Percentiles rank a stretch among this genome's conserved stretches.
These are phyloP conservation scores for Gastrodia elata DNA, from an alignment of 106 monocot genomes.

Conservation along the genomic window DNA sequence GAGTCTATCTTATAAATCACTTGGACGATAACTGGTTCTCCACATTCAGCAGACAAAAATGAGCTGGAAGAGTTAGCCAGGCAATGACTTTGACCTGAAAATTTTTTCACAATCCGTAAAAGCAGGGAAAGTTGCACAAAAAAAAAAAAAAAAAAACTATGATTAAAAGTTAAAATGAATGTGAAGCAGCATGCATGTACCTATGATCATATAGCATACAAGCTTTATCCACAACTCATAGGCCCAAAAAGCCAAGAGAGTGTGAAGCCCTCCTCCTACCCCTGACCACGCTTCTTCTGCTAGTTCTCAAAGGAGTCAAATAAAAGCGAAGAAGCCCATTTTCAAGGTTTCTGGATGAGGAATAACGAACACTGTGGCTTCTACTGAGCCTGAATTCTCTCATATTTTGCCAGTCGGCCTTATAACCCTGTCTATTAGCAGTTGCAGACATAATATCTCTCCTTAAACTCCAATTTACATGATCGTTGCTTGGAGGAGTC, in stretches of 20 bases:
- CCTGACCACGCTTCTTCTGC: constrained; percentile 40
- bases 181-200: background rate
- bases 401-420: constrained; percentile 33
- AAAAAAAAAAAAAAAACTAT: background rate
- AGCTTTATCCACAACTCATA: constrained; percentile 11
- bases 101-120: background rate
- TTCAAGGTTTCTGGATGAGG: constrained; percentile 68
- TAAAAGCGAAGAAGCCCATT: constrained; percentile 91
- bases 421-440: constrained; percentile 19
- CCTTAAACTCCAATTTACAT: constrained; percentile 16
- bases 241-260: constrained; percentile 62
- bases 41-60: background rate
- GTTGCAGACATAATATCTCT: constrained; percentile 17
- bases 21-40: background rate
- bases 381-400: constrained; percentile 46
- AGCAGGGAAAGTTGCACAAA: background rate
- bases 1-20: background rate
- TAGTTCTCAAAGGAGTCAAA: constrained; percentile 85
- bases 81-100: background rate
- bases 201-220: background rate
- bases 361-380: constrained; percentile 77
- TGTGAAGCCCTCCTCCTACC: constrained; percentile 53
- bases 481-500: constrained; percentile 11
- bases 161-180: background rate
- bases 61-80: background rate